Evolutionary conservation across 208 protist genomes (phyloP).

Genomic region (Plasmodiophora brassicae): DNA sequence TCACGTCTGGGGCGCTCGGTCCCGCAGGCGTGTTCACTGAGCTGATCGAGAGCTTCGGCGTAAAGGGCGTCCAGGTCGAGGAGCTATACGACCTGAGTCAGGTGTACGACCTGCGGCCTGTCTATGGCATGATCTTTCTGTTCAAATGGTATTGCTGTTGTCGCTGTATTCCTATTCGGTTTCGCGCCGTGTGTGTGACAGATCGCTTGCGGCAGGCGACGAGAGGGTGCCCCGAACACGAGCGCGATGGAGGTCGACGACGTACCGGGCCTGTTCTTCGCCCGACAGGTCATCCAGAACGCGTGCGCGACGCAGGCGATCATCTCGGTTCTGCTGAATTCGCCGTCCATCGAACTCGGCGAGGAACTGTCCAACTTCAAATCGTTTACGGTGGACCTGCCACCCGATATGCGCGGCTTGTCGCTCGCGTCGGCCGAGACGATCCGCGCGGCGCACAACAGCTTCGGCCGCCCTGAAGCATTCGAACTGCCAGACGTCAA

Average conservation of each 20-base stretch:
- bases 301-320: conserved; percentile 95
- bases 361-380: conserved; percentile 65
- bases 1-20: background rate
- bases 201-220: background rate
- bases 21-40: conserved; percentile 85
- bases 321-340: conserved; percentile 89
- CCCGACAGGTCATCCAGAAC: conserved; percentile 87
- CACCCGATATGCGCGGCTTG: conserved; percentile 47
- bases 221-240: too few relatives aligned
- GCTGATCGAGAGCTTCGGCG: conserved; percentile 83
- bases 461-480: background rate
- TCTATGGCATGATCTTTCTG: conserved; percentile 91
- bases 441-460: conserved; percentile 19
- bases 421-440: background rate
- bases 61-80: conserved; percentile 85
- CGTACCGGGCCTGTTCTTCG: conserved; percentile 82
- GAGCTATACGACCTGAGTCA: conserved; percentile 78
- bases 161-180: background rate
- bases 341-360: conserved; percentile 76
- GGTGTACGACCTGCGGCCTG: conserved; percentile 56
- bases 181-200: background rate
- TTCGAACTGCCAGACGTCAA: conserved; percentile 44
- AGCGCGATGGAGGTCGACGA: conserved; percentile 45
- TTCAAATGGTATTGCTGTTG: conserved; percentile 78
- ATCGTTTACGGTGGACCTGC: conserved; percentile 64